phyloP scores from a whole-genome alignment of 140 eudicot genomes.

The Anethum foeniculum region DNA sequence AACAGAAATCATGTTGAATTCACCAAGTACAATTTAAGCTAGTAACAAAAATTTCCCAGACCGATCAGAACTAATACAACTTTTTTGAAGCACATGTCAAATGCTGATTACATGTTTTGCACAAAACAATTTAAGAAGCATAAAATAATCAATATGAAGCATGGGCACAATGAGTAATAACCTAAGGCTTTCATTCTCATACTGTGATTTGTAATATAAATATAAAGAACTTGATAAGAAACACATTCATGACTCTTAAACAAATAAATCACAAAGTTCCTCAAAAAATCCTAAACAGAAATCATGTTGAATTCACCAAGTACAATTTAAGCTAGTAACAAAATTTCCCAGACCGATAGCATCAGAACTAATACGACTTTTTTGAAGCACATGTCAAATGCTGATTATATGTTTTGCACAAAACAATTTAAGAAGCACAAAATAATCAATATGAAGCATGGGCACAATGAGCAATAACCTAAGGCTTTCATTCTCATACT shows the following conservation, averaged over 20 bases:
- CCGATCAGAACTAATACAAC: background rate
- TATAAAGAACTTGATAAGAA: background rate
- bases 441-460: background rate
- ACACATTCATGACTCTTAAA: background rate
- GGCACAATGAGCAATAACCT: background rate
- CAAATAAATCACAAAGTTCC: slow-evolving; percentile 7
- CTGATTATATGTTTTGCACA: background rate
- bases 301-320: background rate
- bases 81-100: background rate
- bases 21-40: background rate
- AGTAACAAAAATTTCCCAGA: background rate
- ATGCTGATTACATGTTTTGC: background rate
- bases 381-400: background rate
- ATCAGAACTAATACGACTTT: background rate
- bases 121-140: background rate
- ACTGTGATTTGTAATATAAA: background rate
- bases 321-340: background rate
- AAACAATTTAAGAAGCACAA: background rate
- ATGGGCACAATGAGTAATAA: background rate
- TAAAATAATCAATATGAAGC: background rate
- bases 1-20: background rate
- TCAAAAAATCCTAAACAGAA: slow-evolving; percentile 54
- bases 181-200: background rate
- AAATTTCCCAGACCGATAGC: background rate
- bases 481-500: background rate